Base-by-base conservation (phyloP, 23 red algal genomes). In the Pyropia yezoensis region DNA sequence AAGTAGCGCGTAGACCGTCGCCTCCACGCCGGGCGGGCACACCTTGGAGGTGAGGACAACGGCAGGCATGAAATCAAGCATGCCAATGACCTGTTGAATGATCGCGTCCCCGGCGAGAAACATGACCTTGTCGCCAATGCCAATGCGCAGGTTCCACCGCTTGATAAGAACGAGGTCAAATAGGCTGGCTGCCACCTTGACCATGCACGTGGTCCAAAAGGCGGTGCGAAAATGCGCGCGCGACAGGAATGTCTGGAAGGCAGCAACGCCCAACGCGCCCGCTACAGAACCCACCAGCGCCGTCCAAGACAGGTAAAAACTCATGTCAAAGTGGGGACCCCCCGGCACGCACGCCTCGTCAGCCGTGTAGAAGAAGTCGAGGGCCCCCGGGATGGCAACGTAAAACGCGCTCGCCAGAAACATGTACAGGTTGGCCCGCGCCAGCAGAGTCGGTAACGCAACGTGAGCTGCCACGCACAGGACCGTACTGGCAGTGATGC, bases 251-350 rank as follows among this genome's bases (percentile, higher is more conserved):
- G 52, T 58, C 57, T 87, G 82, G 59, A 87, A 87, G 24, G 39
- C 61, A 9, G 82, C 69, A 1, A 87, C 82, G 47, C 82, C 82
- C 32, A 76, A 8, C n/a, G 32, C 64, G n/a, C 71, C 71, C 45
- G 82, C 82, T 18, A 87, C 4, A 16, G 71, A 76, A 29, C 82
- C 71, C 16, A 87, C 70, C 26, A 87, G 51, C 16, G 71, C 60
- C 29, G 82, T 72, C 33, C 76, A 87, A 2, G 82, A 76, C 5
- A 87, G 70, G 45, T 87, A 87, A 55, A 76, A 87, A 1, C 71
- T 87, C 22, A 87, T 70, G 32, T 70, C 70, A 57, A 87, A 87
- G 62, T 87, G 82, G 9, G 82, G 82, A 47, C 82, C 82, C 22
- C 50, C 63, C 1, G 82, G 82, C 7, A 87, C 62, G 52, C 82